Base-by-base conservation (phyloP, 2,329 filamentous ascomycete species). In the Stagonosporopsis vannaccii region DNA sequence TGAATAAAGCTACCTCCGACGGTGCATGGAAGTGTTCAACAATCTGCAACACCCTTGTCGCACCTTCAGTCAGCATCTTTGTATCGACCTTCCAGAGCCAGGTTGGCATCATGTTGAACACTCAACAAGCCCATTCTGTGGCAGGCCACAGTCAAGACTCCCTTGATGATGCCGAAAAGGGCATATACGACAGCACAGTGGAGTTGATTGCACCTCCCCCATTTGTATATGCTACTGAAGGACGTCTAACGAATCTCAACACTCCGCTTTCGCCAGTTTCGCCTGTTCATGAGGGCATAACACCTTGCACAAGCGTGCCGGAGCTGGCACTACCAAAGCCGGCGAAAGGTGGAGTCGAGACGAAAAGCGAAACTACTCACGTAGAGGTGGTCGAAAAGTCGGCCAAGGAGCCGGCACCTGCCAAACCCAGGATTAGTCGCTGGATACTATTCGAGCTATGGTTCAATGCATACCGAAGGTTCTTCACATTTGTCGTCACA, bases 401-500 rank as follows among this genome's bases (percentile, higher is more conserved):
- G 2, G 46, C 61, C 28, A 66, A 67, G 36, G 68, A 69, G 37
- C 53, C 61, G 6, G 47, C 58, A 39, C 62, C 65, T 33, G 35
- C 39, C 11, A 68, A 69, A 43, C 56, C 61, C 17, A 68, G 65
- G 17, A 61, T 70, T 35, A 68, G 66, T 46, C 62, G 68, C 48
- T 71, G 71, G 71, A 60, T 75, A 26, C 43, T 71, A 6, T 64
- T 71, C 36, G 60, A 68, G 11, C 61, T 75, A 25, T 75, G 72
- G 72, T 74, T 72, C 64, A 74, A 75, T 57, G 72, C 68, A 2
- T 75, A 75, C 52, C 66, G 72, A 23, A 73, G 72, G 45, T 72
- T 75, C 57, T 75, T 75, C 58, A 71, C 65, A 1, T 67, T 74
- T 25, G 67, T 75, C 22, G 65, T 65, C 5, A 42, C 67, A 17